A percentile compares a stretch with the other conserved stretches of the same genome.
Evolutionary conservation across 2,329 filamentous ascomycete species (phyloP).

Genomic region (Scedosporium aurantiacum): DNA sequence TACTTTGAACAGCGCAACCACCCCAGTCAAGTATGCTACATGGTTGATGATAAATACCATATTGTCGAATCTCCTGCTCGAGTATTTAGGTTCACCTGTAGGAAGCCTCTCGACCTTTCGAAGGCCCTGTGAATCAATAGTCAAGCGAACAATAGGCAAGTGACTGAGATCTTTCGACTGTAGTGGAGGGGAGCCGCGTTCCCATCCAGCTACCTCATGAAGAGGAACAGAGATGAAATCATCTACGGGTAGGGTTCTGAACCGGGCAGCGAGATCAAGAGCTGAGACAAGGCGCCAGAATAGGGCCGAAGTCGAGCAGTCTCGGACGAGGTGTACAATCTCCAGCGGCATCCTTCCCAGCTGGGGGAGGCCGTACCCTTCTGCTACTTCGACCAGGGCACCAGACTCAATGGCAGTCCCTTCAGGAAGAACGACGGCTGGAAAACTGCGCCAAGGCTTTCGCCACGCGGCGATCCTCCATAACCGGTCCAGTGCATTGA

Average conservation of each 20-base stretch:
- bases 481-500: not conserved
- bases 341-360: not conserved
- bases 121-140: not conserved
- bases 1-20: not conserved
- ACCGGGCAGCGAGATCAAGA: not conserved
- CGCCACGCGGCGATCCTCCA: not conserved
- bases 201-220: not conserved
- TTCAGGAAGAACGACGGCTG: not conserved
- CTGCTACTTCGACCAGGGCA: not conserved
- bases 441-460: not conserved
- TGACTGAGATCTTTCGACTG: not conserved
- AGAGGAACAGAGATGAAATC: not conserved
- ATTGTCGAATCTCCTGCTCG: not conserved
- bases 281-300: not conserved
- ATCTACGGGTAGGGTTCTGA: not conserved
- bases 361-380: not conserved
- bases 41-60: not conserved
- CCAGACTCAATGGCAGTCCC: not conserved
- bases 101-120: not conserved
- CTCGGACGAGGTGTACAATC: not conserved
- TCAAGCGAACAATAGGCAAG: not conserved
- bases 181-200: not conserved
- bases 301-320: not conserved
- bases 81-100: not conserved
- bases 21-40: not conserved